Conservation (phyloP, 345 rosid genomes). For the Lepidium aucheri region DNA sequence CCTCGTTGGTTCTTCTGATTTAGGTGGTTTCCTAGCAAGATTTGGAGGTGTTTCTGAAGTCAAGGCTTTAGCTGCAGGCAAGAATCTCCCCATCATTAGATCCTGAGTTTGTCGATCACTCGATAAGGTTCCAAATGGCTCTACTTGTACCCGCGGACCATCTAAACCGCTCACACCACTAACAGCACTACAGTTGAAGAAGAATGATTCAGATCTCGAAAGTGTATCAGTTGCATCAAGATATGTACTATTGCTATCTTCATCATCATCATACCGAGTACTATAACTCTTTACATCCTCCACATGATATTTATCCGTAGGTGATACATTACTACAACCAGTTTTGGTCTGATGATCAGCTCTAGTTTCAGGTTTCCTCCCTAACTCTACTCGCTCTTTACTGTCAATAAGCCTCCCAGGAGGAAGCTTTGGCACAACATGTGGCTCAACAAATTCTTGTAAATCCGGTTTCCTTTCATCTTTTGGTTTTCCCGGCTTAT, state of each 20-base stretch:
- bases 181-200: conserved; percentile 45
- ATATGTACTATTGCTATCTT: conserved; percentile 33
- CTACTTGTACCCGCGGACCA: conserved; percentile 27
- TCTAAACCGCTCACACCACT: conserved; percentile 47
- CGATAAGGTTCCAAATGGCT: conserved; percentile 42
- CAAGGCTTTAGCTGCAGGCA: conserved; percentile 93
- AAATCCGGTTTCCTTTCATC: conserved; percentile 32
- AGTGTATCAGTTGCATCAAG: conserved; percentile 51
- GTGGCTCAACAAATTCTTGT: conserved; percentile 21
- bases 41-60: conserved; percentile 57
- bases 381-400: conserved; percentile 20
- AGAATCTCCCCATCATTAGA: conserved; percentile 84
- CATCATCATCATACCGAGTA: conserved; percentile 27
- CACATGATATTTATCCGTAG: background rate
- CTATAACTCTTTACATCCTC: conserved; percentile 10
- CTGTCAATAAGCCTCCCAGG: conserved; percentile 52
- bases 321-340: background rate
- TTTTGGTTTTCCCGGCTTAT: conserved; percentile 75
- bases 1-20: conserved; percentile 29
- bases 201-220: conserved; percentile 50
- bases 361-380: conserved; percentile 17
- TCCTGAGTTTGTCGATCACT: conserved; percentile 51
- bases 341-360: background rate
- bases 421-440: conserved; percentile 70
- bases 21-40: conserved; percentile 39